A percentile compares a stretch with the other conserved stretches of the same genome.
Evolutionary conservation across 192 early-diverging fungal genomes (phyloP).

Genomic region (Podila epigama): DNA sequence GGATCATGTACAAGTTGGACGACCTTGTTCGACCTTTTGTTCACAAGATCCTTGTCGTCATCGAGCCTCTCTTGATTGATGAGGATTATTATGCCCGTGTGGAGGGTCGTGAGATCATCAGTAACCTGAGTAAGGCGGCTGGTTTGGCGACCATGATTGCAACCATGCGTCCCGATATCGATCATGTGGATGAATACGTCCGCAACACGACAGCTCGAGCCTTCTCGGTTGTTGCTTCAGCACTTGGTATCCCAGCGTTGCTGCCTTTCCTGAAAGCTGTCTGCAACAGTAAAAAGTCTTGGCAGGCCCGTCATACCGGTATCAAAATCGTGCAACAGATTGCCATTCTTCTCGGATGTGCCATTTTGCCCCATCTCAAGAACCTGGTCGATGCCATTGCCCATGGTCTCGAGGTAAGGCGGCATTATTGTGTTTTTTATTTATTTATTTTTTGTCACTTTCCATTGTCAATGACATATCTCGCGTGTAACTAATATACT

Average conservation of each 20-base stretch:
- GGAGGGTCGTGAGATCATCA: conserved; percentile 98
- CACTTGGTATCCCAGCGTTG: conserved; percentile 92
- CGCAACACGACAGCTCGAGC: conserved; percentile 98
- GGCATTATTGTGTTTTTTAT: not conserved
- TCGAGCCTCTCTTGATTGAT: conserved; percentile 97
- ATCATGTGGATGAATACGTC: conserved; percentile 97
- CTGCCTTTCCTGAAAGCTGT: conserved; percentile 97
- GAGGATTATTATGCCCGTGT: conserved; percentile 97
- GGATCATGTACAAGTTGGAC: conserved; percentile 95
- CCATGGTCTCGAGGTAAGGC: conserved; percentile 76
- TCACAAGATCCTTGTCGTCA: conserved; percentile 99
- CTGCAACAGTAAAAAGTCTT: conserved; percentile 93
- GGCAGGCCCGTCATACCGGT: conserved; percentile 99
- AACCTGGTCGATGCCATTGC: conserved; percentile 91
- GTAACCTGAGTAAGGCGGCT: conserved; percentile 96
- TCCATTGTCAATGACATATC: not conserved
- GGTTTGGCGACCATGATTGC: conserved; percentile 98
- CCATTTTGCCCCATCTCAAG: conserved; percentile 93
- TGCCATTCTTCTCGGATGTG: conserved; percentile 93
- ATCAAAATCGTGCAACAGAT: conserved; percentile 98
- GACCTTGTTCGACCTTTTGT: conserved; percentile 95
- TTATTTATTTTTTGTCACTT: not conserved
- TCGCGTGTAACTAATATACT: not conserved
- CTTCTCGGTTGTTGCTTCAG: conserved; percentile 96
- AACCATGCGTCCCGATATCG: conserved; percentile 99